phyloP scores from a whole-genome alignment of 768 basidiomycete genomes.

The Cystofilobasidium macerans region DNA sequence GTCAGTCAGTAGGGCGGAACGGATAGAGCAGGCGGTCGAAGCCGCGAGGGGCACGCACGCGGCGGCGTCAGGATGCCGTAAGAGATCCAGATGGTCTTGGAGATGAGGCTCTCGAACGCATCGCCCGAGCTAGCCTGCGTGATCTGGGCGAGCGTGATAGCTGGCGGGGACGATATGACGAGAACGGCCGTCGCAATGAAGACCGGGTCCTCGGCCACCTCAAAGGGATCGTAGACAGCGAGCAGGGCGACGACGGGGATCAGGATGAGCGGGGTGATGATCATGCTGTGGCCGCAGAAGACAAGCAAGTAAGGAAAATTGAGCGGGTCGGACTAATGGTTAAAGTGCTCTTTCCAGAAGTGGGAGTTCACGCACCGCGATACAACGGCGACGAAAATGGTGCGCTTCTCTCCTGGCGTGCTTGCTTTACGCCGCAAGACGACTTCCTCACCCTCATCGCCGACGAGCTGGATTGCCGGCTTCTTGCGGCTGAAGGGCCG shows the following conservation, averaged over 20 bases:
- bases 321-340: not conserved
- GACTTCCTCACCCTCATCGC: not conserved
- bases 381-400: conserved; percentile 69
- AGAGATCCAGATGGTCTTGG: conserved; percentile 83
- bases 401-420: conserved; percentile 59
- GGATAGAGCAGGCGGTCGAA: too few species aligned
- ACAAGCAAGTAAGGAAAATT: not conserved
- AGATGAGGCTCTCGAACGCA: conserved; percentile 81
- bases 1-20: too few species aligned
- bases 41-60: too few species aligned
- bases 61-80: conserved; percentile 83
- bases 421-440: not conserved
- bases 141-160: conserved; percentile 56
- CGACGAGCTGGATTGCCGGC: not conserved
- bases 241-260: conserved; percentile 63
- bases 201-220: conserved; percentile 42
- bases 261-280: conserved; percentile 66
- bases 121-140: conserved; percentile 76
- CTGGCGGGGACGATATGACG: conserved; percentile 45
- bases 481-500: not conserved
- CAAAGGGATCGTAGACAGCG: conserved; percentile 42
- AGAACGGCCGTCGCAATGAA: conserved; percentile 69
- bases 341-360: too few species aligned
- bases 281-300: conserved; percentile 49
- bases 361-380: conserved; percentile 34